Conservation (phyloP, 176 grass and related monocot genomes). For the Rhynchospora tenuis region DNA sequence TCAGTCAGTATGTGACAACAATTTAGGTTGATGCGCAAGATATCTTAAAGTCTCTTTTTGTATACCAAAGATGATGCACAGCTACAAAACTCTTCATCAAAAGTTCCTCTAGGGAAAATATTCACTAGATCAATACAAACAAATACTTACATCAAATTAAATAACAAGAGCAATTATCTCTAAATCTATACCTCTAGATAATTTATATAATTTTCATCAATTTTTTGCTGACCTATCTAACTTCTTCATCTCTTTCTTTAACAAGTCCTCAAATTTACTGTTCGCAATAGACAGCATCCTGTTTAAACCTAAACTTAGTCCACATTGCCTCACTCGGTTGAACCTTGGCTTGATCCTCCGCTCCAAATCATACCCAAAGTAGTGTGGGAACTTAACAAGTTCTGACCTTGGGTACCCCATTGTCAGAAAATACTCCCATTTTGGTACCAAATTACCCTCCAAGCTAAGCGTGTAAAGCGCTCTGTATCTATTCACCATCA, state of each 20-base stretch:
- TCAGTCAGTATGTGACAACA: too few relatives aligned
- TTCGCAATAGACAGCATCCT: conserved; percentile 59
- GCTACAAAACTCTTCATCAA: background rate
- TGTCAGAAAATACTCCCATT: conserved; percentile 75
- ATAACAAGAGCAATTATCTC: background rate
- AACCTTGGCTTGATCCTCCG: conserved; percentile 72
- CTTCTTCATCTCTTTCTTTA: conserved; percentile 40
- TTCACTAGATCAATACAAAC: background rate
- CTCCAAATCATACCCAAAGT: conserved; percentile 80
- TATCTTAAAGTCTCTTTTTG: too few relatives aligned
- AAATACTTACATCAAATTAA: background rate
- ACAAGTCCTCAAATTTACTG: conserved; percentile 52
- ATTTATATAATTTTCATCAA: background rate
- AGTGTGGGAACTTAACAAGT: conserved; percentile 91
- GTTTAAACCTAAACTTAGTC: conserved; percentile 66
- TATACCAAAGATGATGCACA: too few relatives aligned
- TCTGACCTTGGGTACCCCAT: conserved; percentile 73
- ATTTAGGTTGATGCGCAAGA: too few relatives aligned
- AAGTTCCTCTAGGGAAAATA: background rate
- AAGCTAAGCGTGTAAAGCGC: conserved; percentile 84
- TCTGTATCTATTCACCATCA: conserved; percentile 70
- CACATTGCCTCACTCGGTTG: conserved; percentile 40
- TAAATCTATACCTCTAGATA: background rate
- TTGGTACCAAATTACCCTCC: conserved; percentile 65
- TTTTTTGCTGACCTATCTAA: background rate